These are phyloP conservation scores for Sclerotinia borealis DNA, from an alignment of 2,329 filamentous ascomycete species.

Conservation along the genomic window DNA sequence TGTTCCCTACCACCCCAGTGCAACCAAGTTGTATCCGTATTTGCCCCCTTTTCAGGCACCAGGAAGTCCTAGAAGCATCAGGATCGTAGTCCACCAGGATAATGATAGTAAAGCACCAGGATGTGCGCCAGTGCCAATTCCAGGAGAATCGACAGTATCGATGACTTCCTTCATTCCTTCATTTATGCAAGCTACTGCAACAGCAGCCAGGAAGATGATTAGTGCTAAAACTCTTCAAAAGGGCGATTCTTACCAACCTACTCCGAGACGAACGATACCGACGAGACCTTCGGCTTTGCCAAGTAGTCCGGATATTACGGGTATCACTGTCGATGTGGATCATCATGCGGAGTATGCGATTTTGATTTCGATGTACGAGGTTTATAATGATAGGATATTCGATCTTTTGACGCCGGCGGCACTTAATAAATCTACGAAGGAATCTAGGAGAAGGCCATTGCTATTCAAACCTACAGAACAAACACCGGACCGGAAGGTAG, in stretches of 20 bases:
- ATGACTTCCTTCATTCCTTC: constrained; percentile 23
- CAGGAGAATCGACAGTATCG: constrained; percentile 14
- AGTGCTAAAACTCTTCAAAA: constrained; percentile 37
- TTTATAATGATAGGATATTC: constrained; percentile 97
- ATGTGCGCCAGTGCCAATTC: constrained; percentile 12
- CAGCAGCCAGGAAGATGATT: constrained; percentile 31
- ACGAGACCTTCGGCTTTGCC: constrained; percentile 67
- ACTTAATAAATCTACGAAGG: constrained; percentile 57
- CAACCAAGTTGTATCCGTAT: constrained; percentile 21
- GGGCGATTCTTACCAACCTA: constrained; percentile 48
- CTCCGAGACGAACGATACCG: constrained; percentile 54
- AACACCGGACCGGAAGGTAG: constrained; percentile 87
- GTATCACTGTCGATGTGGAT: constrained; percentile 61
- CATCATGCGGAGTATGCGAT: constrained; percentile 74
- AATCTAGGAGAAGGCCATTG: constrained; percentile 68
- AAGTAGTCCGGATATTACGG: constrained; percentile 66
- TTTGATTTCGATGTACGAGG: constrained; percentile 95
- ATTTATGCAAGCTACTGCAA: constrained; percentile 29
- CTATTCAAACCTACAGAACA: constrained; percentile 89
- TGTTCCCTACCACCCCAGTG: constrained; percentile 17
- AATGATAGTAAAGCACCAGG: constrained; percentile 11
- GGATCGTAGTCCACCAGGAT: constrained; percentile 18
- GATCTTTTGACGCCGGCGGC: constrained; percentile 70
- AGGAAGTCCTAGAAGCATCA: constrained; percentile 30
- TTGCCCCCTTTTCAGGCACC: constrained; percentile 16